Percentiles rank a stretch among this genome's conserved stretches.
These are phyloP conservation scores for Histomonas meleagridis DNA, from an alignment of 208 protist genomes.

Conservation along the genomic window DNA sequence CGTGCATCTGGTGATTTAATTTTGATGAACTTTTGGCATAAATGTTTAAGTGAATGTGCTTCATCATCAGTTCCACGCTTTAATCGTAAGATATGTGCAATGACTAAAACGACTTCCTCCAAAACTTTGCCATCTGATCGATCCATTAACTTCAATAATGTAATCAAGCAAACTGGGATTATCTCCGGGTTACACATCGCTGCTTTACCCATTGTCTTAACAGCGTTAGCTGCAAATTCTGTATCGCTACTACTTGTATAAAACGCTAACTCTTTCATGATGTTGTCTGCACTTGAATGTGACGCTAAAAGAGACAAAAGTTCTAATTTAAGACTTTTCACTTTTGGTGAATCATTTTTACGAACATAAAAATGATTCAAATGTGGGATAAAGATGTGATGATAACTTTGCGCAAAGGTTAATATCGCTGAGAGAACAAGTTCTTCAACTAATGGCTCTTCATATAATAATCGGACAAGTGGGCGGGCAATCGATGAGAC, in stretches of 20 bases:
- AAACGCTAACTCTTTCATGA: not conserved
- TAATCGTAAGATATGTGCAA: not conserved
- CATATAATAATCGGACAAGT: not conserved
- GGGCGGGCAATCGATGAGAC: not conserved
- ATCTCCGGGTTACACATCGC: not conserved
- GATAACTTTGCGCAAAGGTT: not conserved
- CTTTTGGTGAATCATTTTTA: not conserved
- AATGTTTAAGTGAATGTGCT: not conserved
- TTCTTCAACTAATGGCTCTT: not conserved
- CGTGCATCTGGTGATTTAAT: not conserved
- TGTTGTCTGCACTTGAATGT: not conserved
- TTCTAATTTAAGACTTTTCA: not conserved
- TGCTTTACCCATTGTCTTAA: constrained; percentile 23
- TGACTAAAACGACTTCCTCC: not conserved
- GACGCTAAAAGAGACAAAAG: not conserved
- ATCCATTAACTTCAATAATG: not conserved
- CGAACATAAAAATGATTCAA: constrained; percentile 20
- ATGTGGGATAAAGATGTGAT: constrained; percentile 13
- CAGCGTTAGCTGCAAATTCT: constrained; percentile 13
- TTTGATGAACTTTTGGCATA: not conserved
- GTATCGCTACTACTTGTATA: not conserved
- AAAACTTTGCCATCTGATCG: not conserved
- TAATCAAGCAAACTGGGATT: not conserved
- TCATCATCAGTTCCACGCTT: constrained; percentile 7
- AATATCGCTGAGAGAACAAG: not conserved